Base-by-base conservation (phyloP, 192 early-diverging fungal genomes). In the Coemansia sp. region DNA sequence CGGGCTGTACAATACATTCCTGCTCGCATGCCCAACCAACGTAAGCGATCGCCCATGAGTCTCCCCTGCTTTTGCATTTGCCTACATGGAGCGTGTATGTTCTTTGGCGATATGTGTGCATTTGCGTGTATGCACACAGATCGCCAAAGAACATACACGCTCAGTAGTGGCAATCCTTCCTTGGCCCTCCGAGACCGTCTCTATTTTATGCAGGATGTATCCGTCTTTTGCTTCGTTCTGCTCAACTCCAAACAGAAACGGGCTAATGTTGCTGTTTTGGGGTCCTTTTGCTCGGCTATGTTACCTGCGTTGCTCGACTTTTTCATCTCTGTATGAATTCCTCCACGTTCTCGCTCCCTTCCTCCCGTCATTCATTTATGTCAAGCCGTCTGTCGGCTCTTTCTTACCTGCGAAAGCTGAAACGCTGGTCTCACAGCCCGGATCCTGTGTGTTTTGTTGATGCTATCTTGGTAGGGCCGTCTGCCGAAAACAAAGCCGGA, bases 1-100 rank as follows among this genome's bases (percentile, higher is more conserved):
- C 65, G 57, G 21, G 71, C 77, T 2, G 68, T 58, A 6, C 67
- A 71, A 43, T 61, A 70, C 54, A 45, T 58, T n/a, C 59, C 68
- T 7, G 26, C 63, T 2, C 71, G 61, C 43, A 43, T 16, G 14
- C 21, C 57, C 0, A 7, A 53, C 6, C 55, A 64, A 56, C 61
- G 77, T 80, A 80, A 80, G 66, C 26, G 51, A 27, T 53, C 51
- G 21, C 22, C 51, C n/a, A 17, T n/a, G 41, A n/a, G 31, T 47
- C 43, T 47, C 48, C 48, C 19, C 48, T 17, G 16, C 19, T 17
- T 45, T n/a, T 45, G 14, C 41, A n/a, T 19, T 19, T 8, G 48
- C 48, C 48, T 49, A 49, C 48, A 49, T 22, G 19, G 41, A 45
- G 3, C 41, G 41, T 38, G 37, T 38, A 38, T 38, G 37, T 9